Base-by-base conservation (phyloP, 176 grass and related monocot species). In the Metroxylon sagu region DNA sequence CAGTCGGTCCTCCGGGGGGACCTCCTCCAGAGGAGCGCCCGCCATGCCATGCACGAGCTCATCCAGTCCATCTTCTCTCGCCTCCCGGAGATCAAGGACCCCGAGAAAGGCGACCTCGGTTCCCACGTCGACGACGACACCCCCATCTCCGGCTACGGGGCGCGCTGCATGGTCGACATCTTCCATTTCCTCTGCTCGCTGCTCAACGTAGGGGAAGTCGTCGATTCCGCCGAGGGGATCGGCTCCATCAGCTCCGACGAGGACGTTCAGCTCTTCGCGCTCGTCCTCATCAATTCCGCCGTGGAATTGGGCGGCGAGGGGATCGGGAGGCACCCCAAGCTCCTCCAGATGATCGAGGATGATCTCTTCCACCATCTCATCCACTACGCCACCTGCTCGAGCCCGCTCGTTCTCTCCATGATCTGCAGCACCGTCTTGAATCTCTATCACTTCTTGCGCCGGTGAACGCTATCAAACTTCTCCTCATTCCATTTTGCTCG, bases 391-490 rank as follows among this genome's bases (percentile, higher is more conserved):
- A 80, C 75, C 0, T 68, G 66, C 2, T 80, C 76, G 18, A 79
- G 84, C 67, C 87, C 92, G 0, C 67, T 97, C 3, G 83, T 97
- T 26, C 92, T 97, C 56, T 97, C 92, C 43, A 97, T 91, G 84
- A 97, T 97, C 79, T 97, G 92, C 69, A 97, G 92, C 78, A 85
- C 92, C 0, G 83, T 86, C 16, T 68, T 97, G 5, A 87, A 97
- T 62, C 75, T 97, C 5, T 97, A 97, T 74, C 81, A 97, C 55
- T 90, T 97, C 70, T 53, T 91, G 58, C 81, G 92, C 10, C 72
- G 83, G 78, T 94, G 66, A 57, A 29, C 18, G 12, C 18, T 58
- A 19, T 15, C 17, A 14, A 60, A n/a, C 3, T 25, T 27, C 62
- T 26, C 35, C 35, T 12, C 35, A 3, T 43, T 43, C 35, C 35